A percentile compares a stretch with the other conserved stretches of the same genome.
Evolutionary conservation across 148 eudicot genomes (phyloP).

Genomic region (Spergularia bocconei): DNA sequence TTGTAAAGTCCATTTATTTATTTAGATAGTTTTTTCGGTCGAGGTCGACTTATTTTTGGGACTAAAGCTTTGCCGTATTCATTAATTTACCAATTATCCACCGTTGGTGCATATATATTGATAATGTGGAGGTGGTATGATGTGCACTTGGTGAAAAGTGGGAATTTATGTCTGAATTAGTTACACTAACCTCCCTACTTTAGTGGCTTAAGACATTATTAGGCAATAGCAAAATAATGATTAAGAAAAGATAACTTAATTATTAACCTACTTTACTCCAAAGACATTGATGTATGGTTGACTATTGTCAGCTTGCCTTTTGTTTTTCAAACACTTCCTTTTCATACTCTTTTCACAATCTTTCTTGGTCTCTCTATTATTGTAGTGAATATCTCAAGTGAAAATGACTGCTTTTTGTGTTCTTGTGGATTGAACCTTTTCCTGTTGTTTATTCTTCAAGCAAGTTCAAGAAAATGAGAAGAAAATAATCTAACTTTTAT

Average conservation of each 20-base stretch:
- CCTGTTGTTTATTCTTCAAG: not conserved
- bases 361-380: constrained; percentile 3
- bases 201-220: constrained; percentile 18
- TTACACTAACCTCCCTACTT: constrained; percentile 7
- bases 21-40: too few species aligned
- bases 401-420: constrained; percentile 3
- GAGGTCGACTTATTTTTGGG: too few species aligned
- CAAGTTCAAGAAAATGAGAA: constrained; percentile 1
- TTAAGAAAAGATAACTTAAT: not conserved
- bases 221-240: not conserved
- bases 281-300: constrained; percentile 32
- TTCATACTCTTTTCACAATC: constrained; percentile 12
- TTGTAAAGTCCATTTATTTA: not conserved
- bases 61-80: too few species aligned
- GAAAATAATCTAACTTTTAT: not conserved
- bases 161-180: constrained; percentile 19
- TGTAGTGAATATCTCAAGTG: constrained; percentile 8
- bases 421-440: constrained; percentile 3
- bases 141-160: constrained; percentile 18
- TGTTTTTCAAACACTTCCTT: constrained; percentile 31
- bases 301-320: constrained; percentile 35
- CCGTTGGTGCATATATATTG: too few species aligned
- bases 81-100: too few species aligned
- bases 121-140: not conserved
- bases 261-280: constrained; percentile 5